phyloP scores from a whole-genome alignment of 2,329 filamentous ascomycete genomes.

The Tolypocladium pustulatum region DNA sequence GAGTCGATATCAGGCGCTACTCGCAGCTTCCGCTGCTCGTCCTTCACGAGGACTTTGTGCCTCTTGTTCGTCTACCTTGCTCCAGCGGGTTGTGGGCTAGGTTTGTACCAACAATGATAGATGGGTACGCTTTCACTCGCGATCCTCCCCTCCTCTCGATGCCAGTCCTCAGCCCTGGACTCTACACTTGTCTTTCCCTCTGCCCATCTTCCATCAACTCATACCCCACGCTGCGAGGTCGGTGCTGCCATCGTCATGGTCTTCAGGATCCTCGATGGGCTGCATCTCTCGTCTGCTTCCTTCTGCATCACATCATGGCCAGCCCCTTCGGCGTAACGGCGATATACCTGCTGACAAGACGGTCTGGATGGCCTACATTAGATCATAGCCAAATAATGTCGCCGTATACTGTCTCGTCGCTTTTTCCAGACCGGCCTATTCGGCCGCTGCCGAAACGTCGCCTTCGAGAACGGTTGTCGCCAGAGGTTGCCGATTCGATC shows the following conservation, averaged over 20 bases:
- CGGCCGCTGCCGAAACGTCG: conserved; percentile 83
- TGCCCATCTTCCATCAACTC: neutral
- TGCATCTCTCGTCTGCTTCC: neutral
- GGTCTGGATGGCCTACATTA: conserved; percentile 15
- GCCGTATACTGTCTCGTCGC: conserved; percentile 66
- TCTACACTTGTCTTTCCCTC: conserved; percentile 3
- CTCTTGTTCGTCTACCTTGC: conserved; percentile 7
- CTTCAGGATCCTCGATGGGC: conserved; percentile 1
- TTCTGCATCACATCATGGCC: conserved; percentile 5
- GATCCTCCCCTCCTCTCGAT: conserved; percentile 17
- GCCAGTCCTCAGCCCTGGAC: conserved; percentile 3
- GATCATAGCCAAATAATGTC: conserved; percentile 46
- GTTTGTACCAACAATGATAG: conserved; percentile 22
- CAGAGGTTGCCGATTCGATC: conserved; percentile 73
- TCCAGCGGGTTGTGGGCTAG: conserved; percentile 8
- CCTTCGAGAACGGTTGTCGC: conserved; percentile 76
- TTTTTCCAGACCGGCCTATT: conserved; percentile 85
- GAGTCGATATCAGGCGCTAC: neutral
- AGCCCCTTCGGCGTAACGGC: conserved; percentile 6
- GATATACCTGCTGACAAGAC: conserved; percentile 18
- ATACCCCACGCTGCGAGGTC: neutral
- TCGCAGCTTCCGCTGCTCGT: neutral
- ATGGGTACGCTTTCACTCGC: conserved; percentile 28
- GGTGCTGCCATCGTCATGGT: neutral
- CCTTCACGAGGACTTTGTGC: neutral